Base-by-base conservation (phyloP, 768 basidiomycete species). In the Lyophyllum semitale region DNA sequence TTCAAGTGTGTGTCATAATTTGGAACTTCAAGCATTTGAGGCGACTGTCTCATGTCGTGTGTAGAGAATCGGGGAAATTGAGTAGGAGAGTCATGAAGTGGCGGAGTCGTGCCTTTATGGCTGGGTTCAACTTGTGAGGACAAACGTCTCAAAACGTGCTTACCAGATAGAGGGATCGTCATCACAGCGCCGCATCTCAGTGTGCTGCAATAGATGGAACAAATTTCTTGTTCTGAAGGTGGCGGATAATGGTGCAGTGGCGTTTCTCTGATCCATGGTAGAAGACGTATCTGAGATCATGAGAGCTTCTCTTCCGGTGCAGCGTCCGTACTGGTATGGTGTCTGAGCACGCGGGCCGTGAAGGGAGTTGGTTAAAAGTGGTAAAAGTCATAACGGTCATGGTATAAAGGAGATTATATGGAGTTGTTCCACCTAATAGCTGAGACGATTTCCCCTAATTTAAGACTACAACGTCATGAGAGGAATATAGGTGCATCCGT, bases 281-380 rank as follows among this genome's bases (percentile, higher is more conserved):
- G 50, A 64, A 72, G 37, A 68, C 69, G 33, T 67, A 67, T 20
- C 71, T 68, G 26, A 74, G 55, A 40, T 73, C 68, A 27, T 57
- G 60, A 1, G 68, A 72, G 38, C 70, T 66, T 59, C 68, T 68
- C 57, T 74, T 74, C 55, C 71, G 71, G 54, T 69, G 72, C 30
- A 74, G 54, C 12, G 64, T 68, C 4, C 59, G 63, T 18, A 37
- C 17, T 3, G 23, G 51, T n/a, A 42, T 13, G 11, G 29, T 17
- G 26, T 43, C 17, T 26, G 26, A 6, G 17, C 8, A 17, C 1
- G 8, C 4, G 15, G 13, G n/a, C n/a, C n/a, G n/a, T 8, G 35
- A 20, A 17, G 26, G 23, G 13, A 20, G 22, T 11, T 42, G 15
- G 17, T 29, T 27, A 9, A 32, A 18, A 8, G 8, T 11, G 17